A percentile compares a stretch with the other conserved stretches of the same genome.
Evolutionary conservation across 495 filamentous ascomycete species (phyloP).

Genomic region (Neurospora pannonica): DNA sequence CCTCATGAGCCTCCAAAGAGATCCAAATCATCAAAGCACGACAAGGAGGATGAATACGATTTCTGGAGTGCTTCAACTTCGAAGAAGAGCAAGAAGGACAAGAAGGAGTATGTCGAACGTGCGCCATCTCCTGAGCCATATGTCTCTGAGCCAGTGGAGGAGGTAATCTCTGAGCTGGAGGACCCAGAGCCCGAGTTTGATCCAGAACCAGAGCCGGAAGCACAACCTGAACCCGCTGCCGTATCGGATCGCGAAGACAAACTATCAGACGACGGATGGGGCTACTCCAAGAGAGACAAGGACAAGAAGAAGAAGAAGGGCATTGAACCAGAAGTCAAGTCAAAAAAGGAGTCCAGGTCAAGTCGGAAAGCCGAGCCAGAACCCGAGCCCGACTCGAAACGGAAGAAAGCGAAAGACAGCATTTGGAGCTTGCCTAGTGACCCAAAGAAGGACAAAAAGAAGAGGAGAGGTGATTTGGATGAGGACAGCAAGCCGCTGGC

Average conservation of each 20-base stretch:
- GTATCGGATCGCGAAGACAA: not conserved
- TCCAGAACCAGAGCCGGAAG: constrained; percentile 3
- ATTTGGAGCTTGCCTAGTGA: constrained; percentile 6
- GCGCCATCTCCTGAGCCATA: constrained; percentile 2
- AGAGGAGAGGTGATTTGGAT: constrained; percentile 12
- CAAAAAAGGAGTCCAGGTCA: constrained; percentile 5
- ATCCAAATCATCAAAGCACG: not conserved
- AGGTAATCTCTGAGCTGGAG: constrained; percentile 1
- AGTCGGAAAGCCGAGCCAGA: constrained; percentile 10
- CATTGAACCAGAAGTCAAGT: not conserved
- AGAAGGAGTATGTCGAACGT: constrained; percentile 4
- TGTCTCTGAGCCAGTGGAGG: not conserved
- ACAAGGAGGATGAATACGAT: constrained; percentile 4
- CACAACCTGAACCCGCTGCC: not conserved
- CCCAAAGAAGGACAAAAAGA: constrained; percentile 14
- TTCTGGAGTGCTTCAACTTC: constrained; percentile 1
- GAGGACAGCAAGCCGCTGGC: constrained; percentile 4
- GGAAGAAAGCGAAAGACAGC: constrained; percentile 15
- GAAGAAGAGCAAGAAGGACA: constrained; percentile 11
- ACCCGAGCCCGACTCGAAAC: constrained; percentile 16
- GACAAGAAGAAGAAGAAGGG: constrained; percentile 4
- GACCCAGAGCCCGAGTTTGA: constrained; percentile 1
- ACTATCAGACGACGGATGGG: not conserved
- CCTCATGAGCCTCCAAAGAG: constrained; percentile 1
- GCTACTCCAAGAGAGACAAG: not conserved